These are phyloP conservation scores for Protomyces lactucae-debilis DNA, from an alignment of 1,139 yeast genomes.

Conservation along the genomic window DNA sequence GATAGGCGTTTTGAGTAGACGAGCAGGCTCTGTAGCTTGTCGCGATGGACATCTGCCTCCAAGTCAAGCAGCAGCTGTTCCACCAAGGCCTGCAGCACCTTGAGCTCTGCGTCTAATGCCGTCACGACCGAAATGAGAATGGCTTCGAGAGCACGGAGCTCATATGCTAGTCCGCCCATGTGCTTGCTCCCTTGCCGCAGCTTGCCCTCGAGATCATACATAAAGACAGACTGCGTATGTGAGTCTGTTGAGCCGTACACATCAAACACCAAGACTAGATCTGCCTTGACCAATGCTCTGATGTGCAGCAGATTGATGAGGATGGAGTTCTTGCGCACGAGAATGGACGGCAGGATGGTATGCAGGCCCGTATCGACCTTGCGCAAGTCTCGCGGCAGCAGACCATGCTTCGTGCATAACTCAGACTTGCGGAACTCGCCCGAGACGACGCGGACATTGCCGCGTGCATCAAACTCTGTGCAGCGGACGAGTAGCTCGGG, in stretches of 20 bases:
- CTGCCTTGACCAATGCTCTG: conserved; percentile 76
- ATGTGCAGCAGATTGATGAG: conserved; percentile 77
- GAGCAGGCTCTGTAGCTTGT: conserved; percentile 70
- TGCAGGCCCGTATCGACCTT: conserved; percentile 84
- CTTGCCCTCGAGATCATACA: conserved; percentile 81
- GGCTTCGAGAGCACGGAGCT: conserved; percentile 83
- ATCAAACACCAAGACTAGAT: conserved; percentile 78
- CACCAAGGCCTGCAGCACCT: conserved; percentile 64
- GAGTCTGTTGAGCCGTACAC: conserved; percentile 57
- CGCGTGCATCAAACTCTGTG: conserved; percentile 70
- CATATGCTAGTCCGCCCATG: conserved; percentile 53
- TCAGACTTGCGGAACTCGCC: conserved; percentile 73
- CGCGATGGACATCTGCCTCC: conserved; percentile 80
- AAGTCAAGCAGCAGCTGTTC: conserved; percentile 74
- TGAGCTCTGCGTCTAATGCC: conserved; percentile 78
- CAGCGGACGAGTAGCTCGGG: conserved; percentile 46
- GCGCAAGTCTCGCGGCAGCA: conserved; percentile 75
- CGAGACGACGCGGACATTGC: conserved; percentile 68
- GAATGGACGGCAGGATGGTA: conserved; percentile 83
- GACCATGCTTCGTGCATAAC: conserved; percentile 66
- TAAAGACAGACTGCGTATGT: conserved; percentile 66
- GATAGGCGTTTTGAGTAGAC: conserved; percentile 75
- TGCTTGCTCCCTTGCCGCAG: conserved; percentile 47
- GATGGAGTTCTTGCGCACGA: conserved; percentile 72
- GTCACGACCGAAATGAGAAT: conserved; percentile 80